A percentile compares a stretch with the other conserved stretches of the same genome.
phyloP scores from a whole-genome alignment of 768 basidiomycete genomes.

The Boletus vinaceobasis region DNA sequence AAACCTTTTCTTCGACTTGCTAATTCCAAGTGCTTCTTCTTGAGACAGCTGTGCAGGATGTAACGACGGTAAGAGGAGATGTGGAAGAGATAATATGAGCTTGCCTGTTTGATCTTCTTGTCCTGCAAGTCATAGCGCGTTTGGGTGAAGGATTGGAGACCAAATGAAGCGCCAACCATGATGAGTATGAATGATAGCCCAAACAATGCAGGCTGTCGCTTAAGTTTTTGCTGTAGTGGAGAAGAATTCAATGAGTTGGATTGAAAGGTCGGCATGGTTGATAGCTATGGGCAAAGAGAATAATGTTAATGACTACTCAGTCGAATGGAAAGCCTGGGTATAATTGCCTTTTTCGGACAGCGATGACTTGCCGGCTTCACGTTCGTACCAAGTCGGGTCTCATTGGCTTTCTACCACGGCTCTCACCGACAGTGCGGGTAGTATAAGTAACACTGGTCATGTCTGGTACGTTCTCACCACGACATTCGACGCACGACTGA shows the following conservation, averaged over 20 bases:
- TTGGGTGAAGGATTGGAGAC: slow-evolving; percentile 77
- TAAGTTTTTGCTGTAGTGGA: slow-evolving; percentile 37
- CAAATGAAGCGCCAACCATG: slow-evolving; percentile 86
- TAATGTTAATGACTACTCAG: not conserved
- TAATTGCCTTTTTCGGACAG: slow-evolving; percentile 16
- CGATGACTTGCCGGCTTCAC: too few species aligned
- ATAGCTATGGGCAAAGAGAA: not conserved
- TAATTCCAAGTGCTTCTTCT: slow-evolving; percentile 74
- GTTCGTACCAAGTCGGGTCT: slow-evolving; percentile 1
- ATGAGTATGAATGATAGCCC: slow-evolving; percentile 84
- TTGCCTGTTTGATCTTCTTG: slow-evolving; percentile 68
- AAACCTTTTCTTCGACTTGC: slow-evolving; percentile 70
- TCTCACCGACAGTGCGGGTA: slow-evolving; percentile 2
- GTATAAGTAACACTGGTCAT: slow-evolving; percentile 14
- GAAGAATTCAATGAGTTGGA: slow-evolving; percentile 37
- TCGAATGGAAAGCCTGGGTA: not conserved
- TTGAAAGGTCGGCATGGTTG: slow-evolving; percentile 48
- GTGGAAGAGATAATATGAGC: slow-evolving; percentile 3
- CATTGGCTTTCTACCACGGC: slow-evolving; percentile 10
- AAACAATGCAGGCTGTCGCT: slow-evolving; percentile 68
- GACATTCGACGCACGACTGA: slow-evolving; percentile 7
- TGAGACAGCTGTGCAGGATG: slow-evolving; percentile 52
- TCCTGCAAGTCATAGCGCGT: slow-evolving; percentile 89
- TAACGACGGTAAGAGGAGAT: not conserved
- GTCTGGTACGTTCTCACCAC: slow-evolving; percentile 17